phyloP scores from a whole-genome alignment of 371 early-diverging fungal species.

The Actinomucor elegans region DNA sequence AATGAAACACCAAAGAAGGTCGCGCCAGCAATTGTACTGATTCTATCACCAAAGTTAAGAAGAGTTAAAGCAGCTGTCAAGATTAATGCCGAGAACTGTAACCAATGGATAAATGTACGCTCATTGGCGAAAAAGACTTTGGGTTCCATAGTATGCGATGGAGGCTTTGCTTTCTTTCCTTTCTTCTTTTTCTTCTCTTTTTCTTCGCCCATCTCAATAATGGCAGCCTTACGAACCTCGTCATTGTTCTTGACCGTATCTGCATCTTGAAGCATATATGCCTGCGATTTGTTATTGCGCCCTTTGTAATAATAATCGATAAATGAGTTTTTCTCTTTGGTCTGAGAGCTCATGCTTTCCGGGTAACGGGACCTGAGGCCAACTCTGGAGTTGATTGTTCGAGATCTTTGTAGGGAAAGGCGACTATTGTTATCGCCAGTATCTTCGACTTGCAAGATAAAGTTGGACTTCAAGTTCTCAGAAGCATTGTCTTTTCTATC shows the following conservation, averaged over 20 bases:
- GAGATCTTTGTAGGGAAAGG: neutral
- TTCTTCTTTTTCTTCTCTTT: conserved; percentile 22
- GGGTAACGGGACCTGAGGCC: neutral
- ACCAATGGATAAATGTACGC: conserved; percentile 88
- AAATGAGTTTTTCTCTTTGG: neutral
- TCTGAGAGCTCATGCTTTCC: neutral
- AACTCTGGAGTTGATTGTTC: neutral
- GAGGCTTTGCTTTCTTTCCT: conserved; percentile 18
- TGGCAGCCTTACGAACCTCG: neutral
- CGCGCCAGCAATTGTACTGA: conserved; percentile 31
- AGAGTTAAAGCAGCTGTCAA: conserved; percentile 70
- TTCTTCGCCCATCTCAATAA: conserved; percentile 8
- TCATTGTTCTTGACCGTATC: conserved; percentile 6
- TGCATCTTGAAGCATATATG: conserved; percentile 2
- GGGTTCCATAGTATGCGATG: conserved; percentile 25
- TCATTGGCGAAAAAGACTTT: conserved; percentile 91
- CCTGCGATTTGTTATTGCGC: neutral
- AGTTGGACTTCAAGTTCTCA: neutral
- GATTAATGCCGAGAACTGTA: conserved; percentile 70
- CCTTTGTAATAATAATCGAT: neutral
- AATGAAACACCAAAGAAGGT: conserved; percentile 33
- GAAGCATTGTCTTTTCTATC: neutral
- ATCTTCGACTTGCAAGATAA: neutral
- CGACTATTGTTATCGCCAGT: too few species aligned
- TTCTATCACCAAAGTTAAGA: conserved; percentile 69